phyloP scores from a whole-genome alignment of 768 basidiomycete genomes.

The Gautieria morchelliformis region DNA sequence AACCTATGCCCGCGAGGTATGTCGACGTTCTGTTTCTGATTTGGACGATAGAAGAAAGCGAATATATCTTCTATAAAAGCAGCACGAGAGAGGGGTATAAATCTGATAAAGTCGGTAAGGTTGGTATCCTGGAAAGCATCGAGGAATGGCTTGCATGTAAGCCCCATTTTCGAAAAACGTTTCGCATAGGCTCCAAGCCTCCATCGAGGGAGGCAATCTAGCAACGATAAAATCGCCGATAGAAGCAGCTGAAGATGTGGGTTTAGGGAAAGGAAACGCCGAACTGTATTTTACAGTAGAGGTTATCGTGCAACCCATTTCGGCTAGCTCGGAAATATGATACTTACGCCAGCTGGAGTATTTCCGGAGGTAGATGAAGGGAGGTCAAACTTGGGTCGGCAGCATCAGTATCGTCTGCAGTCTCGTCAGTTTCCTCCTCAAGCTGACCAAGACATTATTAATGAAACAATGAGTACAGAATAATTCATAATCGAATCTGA shows the following conservation, averaged over 20 bases:
- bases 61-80: conserved; percentile 6
- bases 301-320: not conserved
- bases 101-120: not conserved
- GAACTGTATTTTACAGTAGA: not conserved
- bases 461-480: not conserved
- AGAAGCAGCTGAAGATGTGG: not conserved
- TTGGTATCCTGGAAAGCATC: not conserved
- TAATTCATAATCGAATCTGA: not conserved
- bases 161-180: conserved; percentile 6
- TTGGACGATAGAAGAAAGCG: conserved; percentile 1
- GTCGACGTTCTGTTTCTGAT: not conserved
- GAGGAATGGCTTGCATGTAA: conserved; percentile 1
- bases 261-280: conserved; percentile 4
- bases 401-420: not conserved
- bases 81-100: not conserved
- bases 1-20: conserved; percentile 6
- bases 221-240: conserved; percentile 4
- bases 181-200: conserved; percentile 6
- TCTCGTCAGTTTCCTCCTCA: not conserved
- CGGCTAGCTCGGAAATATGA: not conserved
- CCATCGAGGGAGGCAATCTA: not conserved
- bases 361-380: conserved; percentile 1
- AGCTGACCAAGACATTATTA: not conserved
- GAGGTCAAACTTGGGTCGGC: not conserved
- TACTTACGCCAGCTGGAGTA: conserved; percentile 1